Evolutionary conservation across 2,329 filamentous ascomycete genomes (phyloP), one percentile per base, ranked within the genome.

Genomic region (Raffaelea deltoideospora): DNA sequence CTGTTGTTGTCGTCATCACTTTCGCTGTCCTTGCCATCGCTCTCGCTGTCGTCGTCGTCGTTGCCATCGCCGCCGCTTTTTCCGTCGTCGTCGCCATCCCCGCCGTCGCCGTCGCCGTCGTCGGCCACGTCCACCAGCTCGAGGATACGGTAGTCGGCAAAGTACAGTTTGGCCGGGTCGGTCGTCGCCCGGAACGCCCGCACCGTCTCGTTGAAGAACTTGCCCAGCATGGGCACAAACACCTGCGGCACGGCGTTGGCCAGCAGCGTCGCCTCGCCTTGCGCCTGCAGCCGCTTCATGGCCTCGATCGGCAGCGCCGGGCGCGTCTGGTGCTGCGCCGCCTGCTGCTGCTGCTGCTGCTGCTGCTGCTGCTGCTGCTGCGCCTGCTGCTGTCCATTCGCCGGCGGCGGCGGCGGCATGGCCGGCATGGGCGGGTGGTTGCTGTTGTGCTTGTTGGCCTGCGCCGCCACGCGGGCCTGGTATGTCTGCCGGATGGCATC

Each of bases 111-210:
- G 3, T 51, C 54, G 10, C 71, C 50, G 5, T 66, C 69, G 15
- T 60, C 58, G 13, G 56, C 55, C 40, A 76, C 72, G 37, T 76
- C 67, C 10, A 69, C 65, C 13, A 84, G 61, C 5, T 79, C 79
- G 10, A 90, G 62, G 51, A 82, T 69, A 34, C 64, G 65, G 38
- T 76, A 83, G 50, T 90, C 73, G 34, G 72, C 71, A 55, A 85
- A 80, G 56, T 81, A 82, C 35, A 93, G 63, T 41, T 67, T 67
- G 10, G 76, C 69, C 22, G 73, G 67, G 44, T 90, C 74, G 10
- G 76, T 65, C 38, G 69, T 63, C 6, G 60, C 60, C 28, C 69
- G 64, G 38, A 87, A 67, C 18, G 64, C 60, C 0, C 61, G 62
- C 20, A 85, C 56, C 32, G 75, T 69, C 20, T 63, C 59, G 22